phyloP scores from a whole-genome alignment of 495 filamentous ascomycete species.

The Penicillium alfredii region DNA sequence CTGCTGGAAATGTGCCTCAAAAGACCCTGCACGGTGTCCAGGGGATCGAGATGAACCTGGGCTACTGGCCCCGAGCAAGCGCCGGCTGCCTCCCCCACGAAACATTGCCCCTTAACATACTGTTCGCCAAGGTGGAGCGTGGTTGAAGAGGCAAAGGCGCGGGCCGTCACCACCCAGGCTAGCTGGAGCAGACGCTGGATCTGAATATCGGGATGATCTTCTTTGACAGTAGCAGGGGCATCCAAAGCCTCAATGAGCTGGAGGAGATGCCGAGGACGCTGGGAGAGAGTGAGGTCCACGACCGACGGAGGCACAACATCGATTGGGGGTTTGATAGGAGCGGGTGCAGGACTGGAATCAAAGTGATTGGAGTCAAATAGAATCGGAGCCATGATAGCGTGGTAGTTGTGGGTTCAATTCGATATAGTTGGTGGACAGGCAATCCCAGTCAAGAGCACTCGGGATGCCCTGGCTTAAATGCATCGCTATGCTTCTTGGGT shows the following conservation, averaged over 20 bases:
- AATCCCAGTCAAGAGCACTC: neutral
- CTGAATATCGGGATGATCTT: slow-evolving; percentile 12
- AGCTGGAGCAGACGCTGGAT: slow-evolving; percentile 15
- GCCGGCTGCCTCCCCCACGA: slow-evolving; percentile 5
- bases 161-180: slow-evolving; percentile 9
- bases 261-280: slow-evolving; percentile 5
- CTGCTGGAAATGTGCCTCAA: slow-evolving; percentile 1
- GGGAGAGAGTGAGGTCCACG: slow-evolving; percentile 1
- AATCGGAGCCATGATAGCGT: slow-evolving; percentile 7
- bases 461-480: slow-evolving; percentile 1
- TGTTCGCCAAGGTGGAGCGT: slow-evolving; percentile 13
- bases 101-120: slow-evolving; percentile 9
- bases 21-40: slow-evolving; percentile 5
- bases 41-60: slow-evolving; percentile 14
- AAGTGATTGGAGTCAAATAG: slow-evolving; percentile 2
- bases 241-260: slow-evolving; percentile 8
- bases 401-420: neutral
- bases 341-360: neutral
- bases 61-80: neutral
- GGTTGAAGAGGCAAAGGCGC: slow-evolving; percentile 9
- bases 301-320: neutral
- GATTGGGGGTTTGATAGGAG: neutral
- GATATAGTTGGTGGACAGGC: neutral
- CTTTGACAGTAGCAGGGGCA: neutral
- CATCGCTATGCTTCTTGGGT: too few species aligned